phyloP scores from a whole-genome alignment of 768 basidiomycete species.

The Tylopilus plumbeoviolaceoides region DNA sequence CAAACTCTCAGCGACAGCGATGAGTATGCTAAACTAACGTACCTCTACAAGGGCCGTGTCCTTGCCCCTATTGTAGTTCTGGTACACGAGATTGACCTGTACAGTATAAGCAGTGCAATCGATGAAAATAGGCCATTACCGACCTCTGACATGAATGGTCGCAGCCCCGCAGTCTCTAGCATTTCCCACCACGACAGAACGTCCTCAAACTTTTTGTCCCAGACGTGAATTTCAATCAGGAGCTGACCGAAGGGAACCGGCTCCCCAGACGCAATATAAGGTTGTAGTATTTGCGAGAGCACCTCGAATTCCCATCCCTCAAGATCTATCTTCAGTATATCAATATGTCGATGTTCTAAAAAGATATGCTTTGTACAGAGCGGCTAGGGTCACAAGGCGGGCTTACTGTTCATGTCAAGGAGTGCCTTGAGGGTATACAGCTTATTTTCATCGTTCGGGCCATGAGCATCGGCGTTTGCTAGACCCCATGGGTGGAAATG shows the following conservation, averaged over 20 bases:
- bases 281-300: conserved; percentile 36
- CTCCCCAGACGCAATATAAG: conserved; percentile 32
- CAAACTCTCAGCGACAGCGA: background rate
- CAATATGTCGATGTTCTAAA: conserved; percentile 35
- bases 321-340: conserved; percentile 44
- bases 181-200: conserved; percentile 44
- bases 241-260: conserved; percentile 47
- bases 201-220: conserved; percentile 33
- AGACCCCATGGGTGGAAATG: conserved; percentile 43
- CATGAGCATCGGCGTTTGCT: conserved; percentile 36
- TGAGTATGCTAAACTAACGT: background rate
- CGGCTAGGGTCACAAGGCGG: background rate
- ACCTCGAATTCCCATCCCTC: conserved; percentile 48
- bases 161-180: conserved; percentile 43
- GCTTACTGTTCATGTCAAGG: conserved; percentile 41
- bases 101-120: conserved; percentile 2
- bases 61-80: conserved; percentile 48
- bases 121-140: background rate
- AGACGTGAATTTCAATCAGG: conserved; percentile 42
- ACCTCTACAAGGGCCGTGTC: conserved; percentile 51
- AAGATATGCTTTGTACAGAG: background rate
- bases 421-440: conserved; percentile 44
- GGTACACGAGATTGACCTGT: conserved; percentile 55
- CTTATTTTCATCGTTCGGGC: conserved; percentile 29
- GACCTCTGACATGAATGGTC: conserved; percentile 45